Evolutionary conservation across 2,329 filamentous ascomycete species (phyloP).

Genomic region (Talaromyces sp.): DNA sequence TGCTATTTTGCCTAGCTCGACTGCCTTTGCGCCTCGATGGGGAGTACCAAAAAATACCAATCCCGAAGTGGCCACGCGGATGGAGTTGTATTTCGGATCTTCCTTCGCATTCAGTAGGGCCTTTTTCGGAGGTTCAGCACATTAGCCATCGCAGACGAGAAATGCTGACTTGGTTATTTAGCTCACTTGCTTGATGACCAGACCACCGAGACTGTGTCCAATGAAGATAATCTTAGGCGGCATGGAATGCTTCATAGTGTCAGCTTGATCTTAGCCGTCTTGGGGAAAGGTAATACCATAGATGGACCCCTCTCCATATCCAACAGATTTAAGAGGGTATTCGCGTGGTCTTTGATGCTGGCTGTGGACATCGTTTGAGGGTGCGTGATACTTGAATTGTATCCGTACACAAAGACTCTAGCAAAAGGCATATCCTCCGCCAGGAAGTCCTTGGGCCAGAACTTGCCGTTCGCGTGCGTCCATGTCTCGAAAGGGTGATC

Average conservation of each 20-base stretch:
- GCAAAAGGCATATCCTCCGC: constrained; percentile 32
- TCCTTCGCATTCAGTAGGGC: constrained; percentile 39
- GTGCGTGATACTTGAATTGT: constrained; percentile 35
- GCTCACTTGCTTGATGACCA: constrained; percentile 36
- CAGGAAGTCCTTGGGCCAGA: constrained; percentile 25
- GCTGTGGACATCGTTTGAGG: constrained; percentile 38
- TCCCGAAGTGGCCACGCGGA: constrained; percentile 35
- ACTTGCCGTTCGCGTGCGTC: constrained; percentile 30
- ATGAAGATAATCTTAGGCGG: constrained; percentile 35
- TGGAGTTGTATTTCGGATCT: constrained; percentile 37
- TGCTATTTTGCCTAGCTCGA: constrained; percentile 37
- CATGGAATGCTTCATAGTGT: constrained; percentile 14
- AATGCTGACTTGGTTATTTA: background rate
- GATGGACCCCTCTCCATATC: constrained; percentile 34
- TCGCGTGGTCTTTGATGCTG: constrained; percentile 39
- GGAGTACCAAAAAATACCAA: constrained; percentile 41
- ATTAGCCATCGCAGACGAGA: background rate
- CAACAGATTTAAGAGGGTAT: constrained; percentile 35
- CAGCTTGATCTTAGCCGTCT: background rate
- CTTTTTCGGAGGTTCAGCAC: constrained; percentile 16
- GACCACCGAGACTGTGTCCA: constrained; percentile 34
- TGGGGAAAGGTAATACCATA: constrained; percentile 17
- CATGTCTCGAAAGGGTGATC: constrained; percentile 39
- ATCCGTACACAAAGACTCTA: constrained; percentile 36
- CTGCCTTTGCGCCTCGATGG: constrained; percentile 36